These are phyloP conservation scores for Drechmeria coniospora DNA, from an alignment of 2,329 filamentous ascomycete species.

Conservation along the genomic window DNA sequence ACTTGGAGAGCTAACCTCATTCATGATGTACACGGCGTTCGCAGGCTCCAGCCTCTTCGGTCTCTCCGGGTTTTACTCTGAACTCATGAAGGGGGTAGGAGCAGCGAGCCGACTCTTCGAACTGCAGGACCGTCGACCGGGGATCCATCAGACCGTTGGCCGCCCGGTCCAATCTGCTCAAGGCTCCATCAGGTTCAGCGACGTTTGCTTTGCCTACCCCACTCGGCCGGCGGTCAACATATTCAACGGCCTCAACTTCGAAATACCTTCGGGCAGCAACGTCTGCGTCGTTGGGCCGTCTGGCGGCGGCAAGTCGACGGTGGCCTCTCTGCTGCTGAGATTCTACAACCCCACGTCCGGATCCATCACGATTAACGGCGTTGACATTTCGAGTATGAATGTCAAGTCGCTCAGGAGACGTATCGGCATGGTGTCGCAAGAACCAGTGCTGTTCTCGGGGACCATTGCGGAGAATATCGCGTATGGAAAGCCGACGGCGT, in stretches of 20 bases:
- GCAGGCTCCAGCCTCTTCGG: conserved; percentile 79
- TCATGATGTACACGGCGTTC: conserved; percentile 96
- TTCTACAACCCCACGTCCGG: conserved; percentile 80
- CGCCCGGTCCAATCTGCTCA: conserved; percentile 66
- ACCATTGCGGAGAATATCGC: conserved; percentile 80
- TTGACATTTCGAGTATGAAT: conserved; percentile 75
- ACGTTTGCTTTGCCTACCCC: conserved; percentile 82
- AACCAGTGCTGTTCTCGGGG: conserved; percentile 82
- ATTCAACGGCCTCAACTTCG: conserved; percentile 78
- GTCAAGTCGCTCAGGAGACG: conserved; percentile 82
- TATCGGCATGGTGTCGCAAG: conserved; percentile 90
- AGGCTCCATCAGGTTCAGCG: conserved; percentile 73
- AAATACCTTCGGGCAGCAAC: conserved; percentile 83
- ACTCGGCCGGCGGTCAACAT: conserved; percentile 84
- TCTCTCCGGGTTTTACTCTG: conserved; percentile 89
- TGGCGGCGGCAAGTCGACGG: conserved; percentile 90
- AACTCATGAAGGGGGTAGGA: conserved; percentile 97
- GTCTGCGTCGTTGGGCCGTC: conserved; percentile 94
- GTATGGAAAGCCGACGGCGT: conserved; percentile 72
- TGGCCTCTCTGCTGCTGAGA: conserved; percentile 75
- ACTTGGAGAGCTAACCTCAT: conserved; percentile 85
- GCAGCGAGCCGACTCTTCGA: conserved; percentile 94
- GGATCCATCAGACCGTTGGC: conserved; percentile 77
- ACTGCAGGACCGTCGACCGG: conserved; percentile 76
- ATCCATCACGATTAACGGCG: conserved; percentile 66